Base-by-base conservation (phyloP, 2,329 filamentous ascomycete species). In the Cladophialophora bantiana region DNA sequence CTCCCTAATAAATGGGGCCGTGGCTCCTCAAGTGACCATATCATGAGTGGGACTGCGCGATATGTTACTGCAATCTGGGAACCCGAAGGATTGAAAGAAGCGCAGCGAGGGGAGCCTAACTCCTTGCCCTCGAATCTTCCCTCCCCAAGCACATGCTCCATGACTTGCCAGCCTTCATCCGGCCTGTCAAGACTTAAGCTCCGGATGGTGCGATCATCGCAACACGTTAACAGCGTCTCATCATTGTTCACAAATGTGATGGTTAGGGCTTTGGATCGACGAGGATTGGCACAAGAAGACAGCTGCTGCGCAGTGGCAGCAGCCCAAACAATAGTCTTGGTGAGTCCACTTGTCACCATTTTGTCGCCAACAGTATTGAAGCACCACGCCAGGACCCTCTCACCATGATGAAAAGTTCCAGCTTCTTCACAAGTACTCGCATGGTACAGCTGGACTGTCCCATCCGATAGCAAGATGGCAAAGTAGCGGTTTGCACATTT, bases 371-470 rank as follows among this genome's bases (percentile, higher is more conserved):
- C 18, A 13, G 45, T 52, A 26, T 58, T 68, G 26, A 68, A 62
- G 42, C 60, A 58, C 38, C 68, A 62, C 12, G 57, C 45, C 20
- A 64, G 66, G 3, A 69, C 64, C 54, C 64, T 56, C 50, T 74
- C 72, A 12, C 62, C 62, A 59, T 74, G 68, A 20, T 65, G 4
- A 34, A 74, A 45, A 13, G 50, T 59, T 48, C 68, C 57, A 7
- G 66, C 59, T 67, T 73, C 70, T 52, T 67, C 67, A 55, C 64
- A 74, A 0, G 71, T 74, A 26, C 68, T 64, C 2, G 73, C 59
- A 53, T 73, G 45, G 68, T 69, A 74, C n/a, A 74, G 35, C n/a
- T 66, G 56, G 13, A 73, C 45, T 9, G 62, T 68, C 2, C 73
- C 73, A 61, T 64, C 70, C 7, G 54, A 68, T n/a, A 70, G 67